phyloP scores from a whole-genome alignment of 2,329 filamentous ascomycete genomes.

The Thelonectria discophora region DNA sequence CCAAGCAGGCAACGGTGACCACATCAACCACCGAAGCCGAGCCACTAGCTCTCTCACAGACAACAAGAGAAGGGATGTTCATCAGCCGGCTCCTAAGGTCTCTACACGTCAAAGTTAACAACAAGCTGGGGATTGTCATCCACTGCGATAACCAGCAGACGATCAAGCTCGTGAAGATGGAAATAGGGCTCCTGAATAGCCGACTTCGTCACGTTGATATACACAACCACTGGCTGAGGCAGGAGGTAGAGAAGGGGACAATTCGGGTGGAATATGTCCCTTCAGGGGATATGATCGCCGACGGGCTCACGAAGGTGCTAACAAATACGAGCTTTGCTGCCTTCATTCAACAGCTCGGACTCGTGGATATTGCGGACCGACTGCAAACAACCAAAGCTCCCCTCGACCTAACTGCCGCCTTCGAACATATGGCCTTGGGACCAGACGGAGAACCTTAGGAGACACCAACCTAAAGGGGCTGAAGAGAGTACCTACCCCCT shows the following conservation, averaged over 20 bases:
- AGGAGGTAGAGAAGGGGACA: background rate
- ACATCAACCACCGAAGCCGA: slow-evolving; percentile 3
- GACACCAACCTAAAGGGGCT: no score
- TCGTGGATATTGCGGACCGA: slow-evolving; percentile 39
- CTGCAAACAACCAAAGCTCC: no score
- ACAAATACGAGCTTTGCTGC: no score
- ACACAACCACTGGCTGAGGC: slow-evolving; percentile 4
- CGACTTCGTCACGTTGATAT: background rate
- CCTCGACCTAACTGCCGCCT: no score
- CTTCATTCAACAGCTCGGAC: slow-evolving; percentile 43
- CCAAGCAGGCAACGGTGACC: slow-evolving; percentile 10
- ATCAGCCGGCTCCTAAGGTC: background rate
- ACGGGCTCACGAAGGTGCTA: background rate
- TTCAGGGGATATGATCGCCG: background rate
- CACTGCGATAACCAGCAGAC: background rate
- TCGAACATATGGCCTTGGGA: no score
- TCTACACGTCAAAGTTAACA: background rate
- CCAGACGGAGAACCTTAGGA: no score
- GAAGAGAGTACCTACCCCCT: no score
- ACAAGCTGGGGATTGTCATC: background rate
- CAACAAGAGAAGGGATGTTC: background rate
- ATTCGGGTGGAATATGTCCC: background rate
- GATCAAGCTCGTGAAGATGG: background rate
- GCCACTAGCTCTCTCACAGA: background rate
- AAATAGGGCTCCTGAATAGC: background rate